Evolutionary conservation across 2,329 filamentous ascomycete species (phyloP).

Genomic region (Aspergillus spinulosporus): DNA sequence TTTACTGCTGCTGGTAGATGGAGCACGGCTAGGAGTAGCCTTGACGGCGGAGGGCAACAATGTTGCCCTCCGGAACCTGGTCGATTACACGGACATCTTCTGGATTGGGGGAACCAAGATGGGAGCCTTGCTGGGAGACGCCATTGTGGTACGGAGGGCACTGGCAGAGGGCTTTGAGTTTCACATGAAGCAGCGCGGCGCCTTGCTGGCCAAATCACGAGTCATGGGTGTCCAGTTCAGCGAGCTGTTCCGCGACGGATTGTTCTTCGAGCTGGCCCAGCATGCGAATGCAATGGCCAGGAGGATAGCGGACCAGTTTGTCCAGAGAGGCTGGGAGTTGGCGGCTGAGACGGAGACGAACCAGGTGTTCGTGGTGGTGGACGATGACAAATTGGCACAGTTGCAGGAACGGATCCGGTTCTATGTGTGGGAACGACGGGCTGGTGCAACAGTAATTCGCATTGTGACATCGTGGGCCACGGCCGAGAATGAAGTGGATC

Average conservation of each 20-base stretch:
- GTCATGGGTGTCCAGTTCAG: constrained; percentile 54
- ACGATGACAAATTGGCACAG: constrained; percentile 38
- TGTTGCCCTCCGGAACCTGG: constrained; percentile 47
- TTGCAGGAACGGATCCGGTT: constrained; percentile 50
- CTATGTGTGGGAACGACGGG: constrained; percentile 50
- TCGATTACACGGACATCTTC: constrained; percentile 54
- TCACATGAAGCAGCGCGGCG: constrained; percentile 55
- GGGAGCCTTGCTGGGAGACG: constrained; percentile 53
- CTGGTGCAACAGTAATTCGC: constrained; percentile 43
- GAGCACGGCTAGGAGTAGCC: constrained; percentile 49
- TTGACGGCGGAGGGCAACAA: constrained; percentile 48
- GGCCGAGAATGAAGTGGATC: constrained; percentile 44
- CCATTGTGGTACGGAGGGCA: constrained; percentile 50
- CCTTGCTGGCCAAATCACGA: constrained; percentile 52
- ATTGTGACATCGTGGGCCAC: constrained; percentile 56
- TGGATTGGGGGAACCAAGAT: constrained; percentile 58
- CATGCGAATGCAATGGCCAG: constrained; percentile 50
- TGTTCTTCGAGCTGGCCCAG: constrained; percentile 51
- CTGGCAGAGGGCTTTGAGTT: constrained; percentile 53
- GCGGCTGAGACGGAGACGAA: constrained; percentile 54
- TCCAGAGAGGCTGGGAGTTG: constrained; percentile 44
- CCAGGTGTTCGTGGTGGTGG: constrained; percentile 53
- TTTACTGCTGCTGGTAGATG: constrained; percentile 51
- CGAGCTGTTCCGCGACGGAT: constrained; percentile 48
- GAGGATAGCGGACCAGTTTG: constrained; percentile 47